Evolutionary conservation across 805 yeast genomes (phyloP).

Genomic region (Pichia heedii): DNA sequence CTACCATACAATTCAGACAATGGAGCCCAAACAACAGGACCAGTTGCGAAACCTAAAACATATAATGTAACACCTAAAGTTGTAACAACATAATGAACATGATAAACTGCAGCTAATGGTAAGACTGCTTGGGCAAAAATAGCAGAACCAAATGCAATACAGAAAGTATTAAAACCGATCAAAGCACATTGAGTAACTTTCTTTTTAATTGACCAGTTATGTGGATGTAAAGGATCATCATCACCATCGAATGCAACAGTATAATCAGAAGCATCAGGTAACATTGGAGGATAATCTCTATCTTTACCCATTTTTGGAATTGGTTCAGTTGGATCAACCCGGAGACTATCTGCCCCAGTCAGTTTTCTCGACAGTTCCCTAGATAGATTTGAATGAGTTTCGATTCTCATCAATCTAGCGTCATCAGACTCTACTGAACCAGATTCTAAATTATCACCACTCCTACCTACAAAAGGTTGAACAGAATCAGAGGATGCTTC

Average conservation of each 20-base stretch:
- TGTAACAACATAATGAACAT: conserved; percentile 60
- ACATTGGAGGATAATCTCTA: conserved; percentile 51
- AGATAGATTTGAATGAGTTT: conserved; percentile 14
- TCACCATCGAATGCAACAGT: conserved; percentile 71
- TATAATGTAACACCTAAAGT: conserved; percentile 69
- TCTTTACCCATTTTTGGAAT: conserved; percentile 60
- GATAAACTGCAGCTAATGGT: conserved; percentile 40
- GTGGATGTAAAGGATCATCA: conserved; percentile 71
- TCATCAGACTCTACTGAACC: conserved; percentile 2
- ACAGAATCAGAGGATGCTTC: background rate
- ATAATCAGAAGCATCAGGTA: conserved; percentile 47
- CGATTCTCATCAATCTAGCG: conserved; percentile 8
- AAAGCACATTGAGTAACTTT: conserved; percentile 37
- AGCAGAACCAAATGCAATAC: conserved; percentile 71
- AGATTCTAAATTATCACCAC: background rate
- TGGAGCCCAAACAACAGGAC: conserved; percentile 90
- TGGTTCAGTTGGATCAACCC: conserved; percentile 26
- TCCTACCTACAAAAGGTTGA: background rate
- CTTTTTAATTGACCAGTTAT: conserved; percentile 54
- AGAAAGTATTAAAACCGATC: conserved; percentile 39
- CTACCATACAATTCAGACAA: conserved; percentile 74
- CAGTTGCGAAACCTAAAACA: conserved; percentile 90
- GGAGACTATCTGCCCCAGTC: conserved; percentile 31
- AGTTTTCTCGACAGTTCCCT: conserved; percentile 31
- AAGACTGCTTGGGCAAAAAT: conserved; percentile 58